Evolutionary conservation across 2,329 filamentous ascomycete genomes (phyloP).

Genomic region (Metarhizium humberi): DNA sequence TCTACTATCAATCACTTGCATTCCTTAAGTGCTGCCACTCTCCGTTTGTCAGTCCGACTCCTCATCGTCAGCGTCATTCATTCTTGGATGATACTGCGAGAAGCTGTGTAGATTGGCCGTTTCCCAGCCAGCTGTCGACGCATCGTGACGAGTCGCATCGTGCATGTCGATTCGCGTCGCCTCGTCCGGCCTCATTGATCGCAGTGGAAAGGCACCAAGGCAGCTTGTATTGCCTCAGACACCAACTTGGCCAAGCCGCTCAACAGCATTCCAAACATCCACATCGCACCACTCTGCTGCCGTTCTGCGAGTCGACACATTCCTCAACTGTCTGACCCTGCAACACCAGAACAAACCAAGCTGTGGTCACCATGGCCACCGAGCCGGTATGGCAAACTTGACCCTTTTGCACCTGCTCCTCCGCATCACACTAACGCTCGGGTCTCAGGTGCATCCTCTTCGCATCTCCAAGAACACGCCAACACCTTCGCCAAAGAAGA

Average conservation of each 20-base stretch:
- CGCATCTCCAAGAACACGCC: slow-evolving; percentile 65
- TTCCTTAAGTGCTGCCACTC: slow-evolving; percentile 8
- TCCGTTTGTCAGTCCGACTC: neutral
- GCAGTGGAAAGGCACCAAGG: neutral
- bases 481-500: slow-evolving; percentile 56
- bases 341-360: slow-evolving; percentile 10
- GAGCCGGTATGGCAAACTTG: slow-evolving; percentile 25
- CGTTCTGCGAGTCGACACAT: slow-evolving; percentile 18
- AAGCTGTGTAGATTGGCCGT: neutral
- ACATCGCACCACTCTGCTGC: neutral
- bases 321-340: slow-evolving; percentile 13
- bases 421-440: slow-evolving; percentile 6
- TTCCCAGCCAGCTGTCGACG: neutral
- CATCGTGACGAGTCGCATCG: neutral
- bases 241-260: neutral
- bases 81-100: neutral
- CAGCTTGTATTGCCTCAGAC: neutral
- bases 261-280: slow-evolving; percentile 20
- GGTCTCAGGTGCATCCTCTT: slow-evolving; percentile 59
- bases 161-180: neutral
- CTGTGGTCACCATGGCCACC: slow-evolving; percentile 24
- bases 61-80: neutral
- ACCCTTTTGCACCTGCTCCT: slow-evolving; percentile 5
- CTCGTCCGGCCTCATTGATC: neutral
- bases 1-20: slow-evolving; percentile 2